Evolutionary conservation across 1,139 yeast species (phyloP).

Genomic region (Zygoascus sp.): DNA sequence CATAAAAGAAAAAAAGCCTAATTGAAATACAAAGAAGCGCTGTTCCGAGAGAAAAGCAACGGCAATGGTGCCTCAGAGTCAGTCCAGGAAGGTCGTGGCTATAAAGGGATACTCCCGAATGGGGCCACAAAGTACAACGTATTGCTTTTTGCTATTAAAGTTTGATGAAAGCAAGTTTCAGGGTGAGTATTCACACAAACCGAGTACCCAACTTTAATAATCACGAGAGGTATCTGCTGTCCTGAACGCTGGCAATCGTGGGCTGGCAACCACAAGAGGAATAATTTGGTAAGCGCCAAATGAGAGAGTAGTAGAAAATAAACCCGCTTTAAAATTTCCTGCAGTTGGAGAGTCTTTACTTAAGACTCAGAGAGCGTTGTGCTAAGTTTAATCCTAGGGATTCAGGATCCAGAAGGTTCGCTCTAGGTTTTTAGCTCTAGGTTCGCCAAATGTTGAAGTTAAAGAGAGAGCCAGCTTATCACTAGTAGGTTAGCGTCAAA

Average conservation of each 20-base stretch:
- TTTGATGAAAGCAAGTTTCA: constrained; percentile 8
- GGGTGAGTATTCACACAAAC: neutral
- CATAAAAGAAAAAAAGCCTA: neutral
- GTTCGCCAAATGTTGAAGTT: neutral
- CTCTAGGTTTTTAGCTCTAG: constrained; percentile 3
- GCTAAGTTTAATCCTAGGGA: neutral
- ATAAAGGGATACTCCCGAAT: constrained; percentile 3
- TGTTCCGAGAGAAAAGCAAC: neutral
- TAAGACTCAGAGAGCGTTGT: neutral
- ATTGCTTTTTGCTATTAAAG: constrained; percentile 1
- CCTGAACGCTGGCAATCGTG: neutral
- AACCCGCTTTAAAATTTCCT: neutral
- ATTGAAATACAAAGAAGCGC: neutral
- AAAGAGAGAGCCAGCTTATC: neutral
- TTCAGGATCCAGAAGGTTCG: constrained; percentile 2
- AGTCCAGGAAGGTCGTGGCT: constrained; percentile 3
- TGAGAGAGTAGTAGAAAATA: neutral
- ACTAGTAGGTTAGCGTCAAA: neutral
- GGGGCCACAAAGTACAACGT: neutral
- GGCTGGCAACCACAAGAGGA: neutral
- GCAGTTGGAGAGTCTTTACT: neutral
- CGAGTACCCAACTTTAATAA: neutral
- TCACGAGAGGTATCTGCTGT: neutral
- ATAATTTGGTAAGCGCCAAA: constrained; percentile 1
- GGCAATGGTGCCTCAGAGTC: constrained; percentile 1